phyloP scores from a whole-genome alignment of 257 asterid genomes.

The Solanum piurae region DNA sequence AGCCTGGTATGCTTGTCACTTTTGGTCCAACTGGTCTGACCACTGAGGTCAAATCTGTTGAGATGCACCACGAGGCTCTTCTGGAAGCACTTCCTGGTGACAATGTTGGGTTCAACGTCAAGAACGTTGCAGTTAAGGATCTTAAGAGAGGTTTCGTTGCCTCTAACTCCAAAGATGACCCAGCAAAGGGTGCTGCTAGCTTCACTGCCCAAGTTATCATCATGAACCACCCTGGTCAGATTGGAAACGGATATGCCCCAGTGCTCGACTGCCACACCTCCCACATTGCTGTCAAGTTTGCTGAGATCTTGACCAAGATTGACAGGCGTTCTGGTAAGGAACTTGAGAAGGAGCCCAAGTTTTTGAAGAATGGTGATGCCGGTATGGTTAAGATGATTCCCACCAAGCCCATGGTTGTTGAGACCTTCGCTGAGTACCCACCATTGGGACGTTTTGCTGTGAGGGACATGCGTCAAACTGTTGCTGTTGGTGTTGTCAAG shows the following conservation, averaged over 20 bases:
- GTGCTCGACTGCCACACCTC: constrained; percentile 61
- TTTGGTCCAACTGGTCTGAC: constrained; percentile 22
- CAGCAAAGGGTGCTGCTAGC: constrained; percentile 46
- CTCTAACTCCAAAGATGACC: constrained; percentile 58
- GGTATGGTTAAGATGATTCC: constrained; percentile 45
- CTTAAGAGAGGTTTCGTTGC: constrained; percentile 52
- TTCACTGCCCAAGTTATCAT: constrained; percentile 54
- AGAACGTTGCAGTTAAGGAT: constrained; percentile 62
- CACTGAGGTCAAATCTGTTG: constrained; percentile 29
- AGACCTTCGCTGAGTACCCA: constrained; percentile 33
- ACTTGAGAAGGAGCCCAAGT: constrained; percentile 62
- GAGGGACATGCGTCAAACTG: constrained; percentile 48
- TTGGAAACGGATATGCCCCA: constrained; percentile 60
- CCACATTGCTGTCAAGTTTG: constrained; percentile 57
- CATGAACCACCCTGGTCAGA: constrained; percentile 73
- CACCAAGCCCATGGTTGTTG: constrained; percentile 47
- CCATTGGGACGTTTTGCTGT: constrained; percentile 46
- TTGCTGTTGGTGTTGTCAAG: constrained; percentile 46
- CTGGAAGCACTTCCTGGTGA: constrained; percentile 36
- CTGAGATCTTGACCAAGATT: constrained; percentile 44
- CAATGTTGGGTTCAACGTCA: constrained; percentile 50
- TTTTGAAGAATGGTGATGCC: constrained; percentile 57
- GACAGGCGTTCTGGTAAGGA: constrained; percentile 54
- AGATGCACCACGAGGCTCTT: constrained; percentile 41
- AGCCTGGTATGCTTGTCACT: constrained; percentile 26